Evolutionary conservation across 2,329 filamentous ascomycete genomes (phyloP).

Genomic region (Blastomyces gilchristii): DNA sequence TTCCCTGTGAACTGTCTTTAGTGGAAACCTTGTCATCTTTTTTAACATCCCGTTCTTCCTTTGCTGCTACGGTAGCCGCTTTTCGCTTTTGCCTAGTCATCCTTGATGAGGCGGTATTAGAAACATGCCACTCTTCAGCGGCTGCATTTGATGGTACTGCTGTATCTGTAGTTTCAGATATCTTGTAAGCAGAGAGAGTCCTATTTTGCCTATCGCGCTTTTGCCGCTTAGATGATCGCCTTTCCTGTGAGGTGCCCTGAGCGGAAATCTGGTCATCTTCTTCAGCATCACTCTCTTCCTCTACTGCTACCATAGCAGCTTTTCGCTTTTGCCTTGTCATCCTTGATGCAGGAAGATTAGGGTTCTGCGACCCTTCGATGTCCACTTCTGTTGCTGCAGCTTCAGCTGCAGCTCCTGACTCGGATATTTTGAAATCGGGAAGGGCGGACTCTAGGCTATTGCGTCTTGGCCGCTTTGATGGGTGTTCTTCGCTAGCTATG

Average conservation of each 20-base stretch:
- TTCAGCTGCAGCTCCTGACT: background rate
- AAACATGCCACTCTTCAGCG: background rate
- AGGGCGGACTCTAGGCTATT: background rate
- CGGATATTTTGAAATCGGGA: background rate
- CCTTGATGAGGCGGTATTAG: background rate
- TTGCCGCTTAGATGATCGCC: background rate
- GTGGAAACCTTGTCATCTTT: background rate
- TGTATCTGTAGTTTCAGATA: background rate
- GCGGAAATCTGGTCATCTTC: no score
- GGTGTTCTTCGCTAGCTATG: background rate
- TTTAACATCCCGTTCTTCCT: background rate
- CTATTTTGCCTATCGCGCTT: background rate
- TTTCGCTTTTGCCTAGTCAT: background rate
- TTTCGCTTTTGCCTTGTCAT: no score
- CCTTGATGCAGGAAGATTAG: background rate
- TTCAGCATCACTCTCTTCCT: no score
- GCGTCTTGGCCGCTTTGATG: background rate
- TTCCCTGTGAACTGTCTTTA: no score
- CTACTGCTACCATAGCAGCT: no score
- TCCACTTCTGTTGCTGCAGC: background rate
- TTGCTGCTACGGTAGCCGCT: background rate
- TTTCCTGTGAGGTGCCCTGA: no score
- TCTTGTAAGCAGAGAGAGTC: background rate
- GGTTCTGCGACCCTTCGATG: background rate
- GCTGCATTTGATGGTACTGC: background rate